These are phyloP conservation scores for Kazachstania bromeliacearum DNA, from an alignment of 805 yeast species.

Conservation along the genomic window DNA sequence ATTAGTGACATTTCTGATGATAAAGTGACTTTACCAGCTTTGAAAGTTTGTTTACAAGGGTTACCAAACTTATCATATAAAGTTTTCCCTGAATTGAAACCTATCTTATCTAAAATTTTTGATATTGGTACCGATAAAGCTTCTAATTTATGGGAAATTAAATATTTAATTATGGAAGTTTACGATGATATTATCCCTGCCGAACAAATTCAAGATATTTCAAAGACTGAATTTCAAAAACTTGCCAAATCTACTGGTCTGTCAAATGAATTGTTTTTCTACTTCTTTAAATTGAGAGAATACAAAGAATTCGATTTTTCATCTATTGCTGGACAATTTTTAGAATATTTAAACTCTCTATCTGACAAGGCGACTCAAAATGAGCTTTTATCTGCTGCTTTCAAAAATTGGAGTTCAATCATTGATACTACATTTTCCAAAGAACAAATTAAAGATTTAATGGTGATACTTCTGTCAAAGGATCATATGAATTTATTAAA, in stretches of 20 bases:
- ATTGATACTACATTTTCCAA: constrained; percentile 30
- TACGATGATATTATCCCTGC: constrained; percentile 33
- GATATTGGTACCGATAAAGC: constrained; percentile 9
- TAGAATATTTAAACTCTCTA: constrained; percentile 16
- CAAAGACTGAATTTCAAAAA: constrained; percentile 1
- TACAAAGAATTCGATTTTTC: constrained; percentile 28
- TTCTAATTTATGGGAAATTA: constrained; percentile 36
- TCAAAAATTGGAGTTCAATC: constrained; percentile 50
- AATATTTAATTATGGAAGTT: constrained; percentile 39
- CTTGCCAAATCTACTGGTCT: constrained; percentile 1
- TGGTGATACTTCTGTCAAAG: constrained; percentile 24
- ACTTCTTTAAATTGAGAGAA: constrained; percentile 44
- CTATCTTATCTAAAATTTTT: constrained; percentile 21
- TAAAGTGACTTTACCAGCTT: constrained; percentile 12
- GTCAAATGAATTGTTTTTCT: constrained; percentile 24
- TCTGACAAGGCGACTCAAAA: constrained; percentile 3
- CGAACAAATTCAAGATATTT: constrained; percentile 14
- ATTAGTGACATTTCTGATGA: constrained; percentile 6
- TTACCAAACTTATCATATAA: constrained; percentile 29
- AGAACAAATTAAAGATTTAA: constrained; percentile 25
- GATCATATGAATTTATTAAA: constrained; percentile 14
- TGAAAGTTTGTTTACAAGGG: constrained; percentile 34
- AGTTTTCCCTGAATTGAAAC: constrained; percentile 18
- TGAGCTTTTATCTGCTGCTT: constrained; percentile 19
- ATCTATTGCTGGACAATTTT: constrained; percentile 15